Base-by-base conservation (phyloP, 2,329 filamentous ascomycete genomes). In the Scolecobasidium constrictum region DNA sequence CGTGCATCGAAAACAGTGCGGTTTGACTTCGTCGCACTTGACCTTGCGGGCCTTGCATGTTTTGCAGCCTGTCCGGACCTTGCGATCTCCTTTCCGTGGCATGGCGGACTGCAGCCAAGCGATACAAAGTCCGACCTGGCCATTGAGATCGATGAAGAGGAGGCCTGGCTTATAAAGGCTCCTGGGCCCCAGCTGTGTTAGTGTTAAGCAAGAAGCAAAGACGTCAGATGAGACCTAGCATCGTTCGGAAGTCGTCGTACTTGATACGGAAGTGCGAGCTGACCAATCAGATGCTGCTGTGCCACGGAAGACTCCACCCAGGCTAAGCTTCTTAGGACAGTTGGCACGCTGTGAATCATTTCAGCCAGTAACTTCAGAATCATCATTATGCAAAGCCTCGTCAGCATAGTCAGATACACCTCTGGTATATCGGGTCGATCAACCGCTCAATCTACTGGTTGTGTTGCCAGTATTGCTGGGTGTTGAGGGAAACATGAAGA, bases 1-100 rank as follows among this genome's bases (percentile, higher is more conserved):
- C 18, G 31, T 21, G 34, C 40, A 43, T 19, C 33, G 33, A 15
- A 9, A 9, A 19, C 40, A 43, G 11, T 16, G 5, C 11, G 40
- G 40, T 23, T 26, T 38, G n/a, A n/a, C 18, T 23, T 43, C 40
- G 35, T 43, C 40, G 22, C 40, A 43, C 39, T 43, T 43, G 34
- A 43, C 33, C 33, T 40, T 39, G 13, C 40, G 40, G 11, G 22
- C n/a, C 16, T 26, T 18, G 35, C 40, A 43, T 11, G 40, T 43
- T 9, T 20, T 18, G 21, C 40, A 43, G 6, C 39, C 39, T 6
- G 39, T 41, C 17, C 19, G 13, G 15, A 39, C 37, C 26, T 31
- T 31, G 9, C 26, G 9, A n/a, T n/a, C n/a, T n/a, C 26, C 26
- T 31, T 31, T 31, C n/a, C 26, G 26, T 9, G 26, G 9, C 26